Percentiles rank a stretch among this genome's conserved stretches.
phyloP scores from a whole-genome alignment of 176 grass and related monocot genomes.

The Raddia distichophylla region DNA sequence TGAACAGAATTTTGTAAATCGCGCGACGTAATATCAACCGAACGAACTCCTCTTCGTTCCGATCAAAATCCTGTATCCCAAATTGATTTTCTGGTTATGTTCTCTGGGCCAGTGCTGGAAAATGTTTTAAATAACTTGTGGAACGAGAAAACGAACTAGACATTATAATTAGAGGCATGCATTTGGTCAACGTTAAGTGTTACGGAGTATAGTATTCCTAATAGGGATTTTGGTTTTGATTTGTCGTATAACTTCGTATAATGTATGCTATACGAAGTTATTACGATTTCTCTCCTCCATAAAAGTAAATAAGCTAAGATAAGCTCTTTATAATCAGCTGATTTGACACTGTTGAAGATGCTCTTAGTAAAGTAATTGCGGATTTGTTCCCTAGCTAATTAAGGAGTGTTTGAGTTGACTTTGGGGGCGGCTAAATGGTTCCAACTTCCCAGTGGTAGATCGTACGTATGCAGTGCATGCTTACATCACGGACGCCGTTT shows the following conservation, averaged over 20 bases:
- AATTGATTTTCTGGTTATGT: background rate
- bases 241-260: too few species aligned
- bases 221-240: background rate
- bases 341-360: too few species aligned
- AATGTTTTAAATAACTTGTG: too few species aligned
- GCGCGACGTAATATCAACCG: background rate
- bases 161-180: background rate
- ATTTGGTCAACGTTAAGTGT: slow-evolving; percentile 19
- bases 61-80: background rate
- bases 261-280: too few species aligned
- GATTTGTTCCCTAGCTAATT: background rate
- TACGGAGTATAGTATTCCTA: background rate
- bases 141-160: too few species aligned
- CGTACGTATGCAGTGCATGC: background rate
- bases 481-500: slow-evolving; percentile 42
- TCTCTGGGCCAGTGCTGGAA: background rate
- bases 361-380: too few species aligned
- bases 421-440: background rate
- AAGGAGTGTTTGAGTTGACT: slow-evolving; percentile 24
- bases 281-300: too few species aligned
- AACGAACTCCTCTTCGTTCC: background rate
- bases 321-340: too few species aligned
- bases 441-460: slow-evolving; percentile 28
- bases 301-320: too few species aligned
- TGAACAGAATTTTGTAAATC: background rate